Evolutionary conservation across 176 grass and related monocot genomes (phyloP).

Genomic region (Aegilops sharonensis): DNA sequence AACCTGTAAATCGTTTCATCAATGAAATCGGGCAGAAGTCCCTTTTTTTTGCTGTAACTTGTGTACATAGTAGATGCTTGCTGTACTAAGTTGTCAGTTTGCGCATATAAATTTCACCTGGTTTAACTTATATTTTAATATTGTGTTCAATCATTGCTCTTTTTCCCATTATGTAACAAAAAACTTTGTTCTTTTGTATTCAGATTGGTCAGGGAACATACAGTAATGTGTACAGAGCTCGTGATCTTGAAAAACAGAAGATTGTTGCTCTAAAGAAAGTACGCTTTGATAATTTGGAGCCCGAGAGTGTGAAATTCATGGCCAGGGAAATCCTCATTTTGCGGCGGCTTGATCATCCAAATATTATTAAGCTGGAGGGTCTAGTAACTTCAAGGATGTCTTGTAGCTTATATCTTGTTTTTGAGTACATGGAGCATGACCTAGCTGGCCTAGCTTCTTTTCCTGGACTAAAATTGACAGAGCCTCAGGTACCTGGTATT

Average conservation of each 20-base stretch:
- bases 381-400: slow-evolving; percentile 98
- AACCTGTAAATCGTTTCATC: too few relatives aligned
- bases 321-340: slow-evolving; percentile 95
- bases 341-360: slow-evolving; percentile 95
- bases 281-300: slow-evolving; percentile 95
- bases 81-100: neutral
- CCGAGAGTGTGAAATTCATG: slow-evolving; percentile 99
- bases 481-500: slow-evolving; percentile 67
- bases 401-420: slow-evolving; percentile 99
- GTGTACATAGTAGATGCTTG: neutral
- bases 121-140: neutral
- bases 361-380: slow-evolving; percentile 96
- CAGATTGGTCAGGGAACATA: slow-evolving; percentile 99
- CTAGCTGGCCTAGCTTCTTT: slow-evolving; percentile 90
- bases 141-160: slow-evolving; percentile 9
- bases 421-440: slow-evolving; percentile 99
- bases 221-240: slow-evolving; percentile 92
- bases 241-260: slow-evolving; percentile 86
- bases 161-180: neutral
- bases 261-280: slow-evolving; percentile 99
- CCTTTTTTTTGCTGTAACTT: neutral
- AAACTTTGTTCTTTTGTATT: slow-evolving; percentile 31
- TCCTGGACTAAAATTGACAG: slow-evolving; percentile 81
- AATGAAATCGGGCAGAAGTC: too few relatives aligned
- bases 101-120: neutral